phyloP scores from a whole-genome alignment of 1,139 yeast species.

The Yamadazyma kanchanaburiensis region DNA sequence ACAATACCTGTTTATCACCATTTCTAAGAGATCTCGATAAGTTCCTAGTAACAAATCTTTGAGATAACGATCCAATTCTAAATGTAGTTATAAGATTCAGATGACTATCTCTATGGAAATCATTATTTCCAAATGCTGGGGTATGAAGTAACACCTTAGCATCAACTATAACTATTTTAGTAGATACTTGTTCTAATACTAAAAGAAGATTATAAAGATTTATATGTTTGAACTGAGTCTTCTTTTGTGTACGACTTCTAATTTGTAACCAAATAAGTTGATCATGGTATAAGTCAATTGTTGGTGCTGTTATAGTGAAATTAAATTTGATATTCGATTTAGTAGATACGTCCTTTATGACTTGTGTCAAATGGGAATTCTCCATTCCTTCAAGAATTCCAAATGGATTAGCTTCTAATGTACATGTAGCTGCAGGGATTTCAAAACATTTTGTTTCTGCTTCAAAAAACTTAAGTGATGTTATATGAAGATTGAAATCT shows the following conservation, averaged over 20 bases:
- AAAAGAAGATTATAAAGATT: slow-evolving; percentile 10
- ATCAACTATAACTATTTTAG: slow-evolving; percentile 32
- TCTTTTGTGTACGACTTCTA: slow-evolving; percentile 4
- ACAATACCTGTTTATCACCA: slow-evolving; percentile 9
- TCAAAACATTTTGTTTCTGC: slow-evolving; percentile 30
- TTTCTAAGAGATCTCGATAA: slow-evolving; percentile 9
- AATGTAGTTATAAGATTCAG: slow-evolving; percentile 25
- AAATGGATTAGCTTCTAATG: slow-evolving; percentile 20
- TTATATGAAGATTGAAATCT: slow-evolving; percentile 10
- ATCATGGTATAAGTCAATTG: slow-evolving; percentile 37
- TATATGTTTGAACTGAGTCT: not conserved
- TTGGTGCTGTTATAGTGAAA: slow-evolving; percentile 29
- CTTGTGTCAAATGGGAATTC: slow-evolving; percentile 10
- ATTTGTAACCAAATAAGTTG: slow-evolving; percentile 18
- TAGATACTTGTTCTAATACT: slow-evolving; percentile 18
- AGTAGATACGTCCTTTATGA: slow-evolving; percentile 5
- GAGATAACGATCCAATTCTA: slow-evolving; percentile 23
- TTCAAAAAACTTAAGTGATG: slow-evolving; percentile 27
- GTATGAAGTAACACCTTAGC: slow-evolving; percentile 26
- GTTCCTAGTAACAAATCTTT: slow-evolving; percentile 26
- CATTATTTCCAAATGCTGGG: slow-evolving; percentile 23
- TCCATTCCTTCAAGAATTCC: slow-evolving; percentile 15
- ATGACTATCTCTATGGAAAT: slow-evolving; percentile 27
- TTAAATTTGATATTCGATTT: slow-evolving; percentile 17
- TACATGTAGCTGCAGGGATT: slow-evolving; percentile 32